Conservation (phyloP, 805 yeast genomes). For the Pichia phayaonensis region DNA sequence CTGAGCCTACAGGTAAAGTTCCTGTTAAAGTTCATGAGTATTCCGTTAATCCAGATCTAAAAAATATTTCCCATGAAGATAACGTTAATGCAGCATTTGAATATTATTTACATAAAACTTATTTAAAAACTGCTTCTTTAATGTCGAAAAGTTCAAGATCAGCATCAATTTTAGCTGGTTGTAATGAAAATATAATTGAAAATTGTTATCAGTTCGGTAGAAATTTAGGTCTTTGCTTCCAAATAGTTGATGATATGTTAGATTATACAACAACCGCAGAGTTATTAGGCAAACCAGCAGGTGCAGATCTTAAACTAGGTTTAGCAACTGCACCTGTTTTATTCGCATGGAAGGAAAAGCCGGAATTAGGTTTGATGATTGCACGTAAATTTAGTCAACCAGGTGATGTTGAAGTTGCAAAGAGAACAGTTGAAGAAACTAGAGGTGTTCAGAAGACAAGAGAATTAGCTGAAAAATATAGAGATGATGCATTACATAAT, state of each 20-base stretch:
- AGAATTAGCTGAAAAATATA: conserved; percentile 68
- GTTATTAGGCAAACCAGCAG: conserved; percentile 89
- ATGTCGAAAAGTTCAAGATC: conserved; percentile 92
- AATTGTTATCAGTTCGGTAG: conserved; percentile 87
- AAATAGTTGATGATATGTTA: conserved; percentile 90
- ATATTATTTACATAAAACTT: conserved; percentile 90
- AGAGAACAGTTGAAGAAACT: conserved; percentile 60
- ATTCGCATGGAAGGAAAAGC: conserved; percentile 87
- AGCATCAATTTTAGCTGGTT: conserved; percentile 87
- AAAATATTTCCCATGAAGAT: conserved; percentile 44
- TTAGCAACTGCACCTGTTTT: conserved; percentile 95
- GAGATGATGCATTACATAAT: conserved; percentile 65
- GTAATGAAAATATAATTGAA: conserved; percentile 67
- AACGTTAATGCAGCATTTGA: conserved; percentile 87
- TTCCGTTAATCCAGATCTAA: conserved; percentile 28
- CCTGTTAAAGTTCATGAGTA: conserved; percentile 56
- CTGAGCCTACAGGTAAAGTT: conserved; percentile 54
- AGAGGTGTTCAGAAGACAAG: conserved; percentile 74
- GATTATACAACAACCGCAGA: conserved; percentile 87
- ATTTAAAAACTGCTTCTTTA: conserved; percentile 87
- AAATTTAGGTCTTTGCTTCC: conserved; percentile 91
- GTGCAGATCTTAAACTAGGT: conserved; percentile 89
- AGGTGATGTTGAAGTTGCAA: conserved; percentile 83
- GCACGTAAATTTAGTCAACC: conserved; percentile 70
- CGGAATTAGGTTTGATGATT: conserved; percentile 77